Conservation (phyloP, 352 stramenopile species). For the Pythium guiyangense region DNA sequence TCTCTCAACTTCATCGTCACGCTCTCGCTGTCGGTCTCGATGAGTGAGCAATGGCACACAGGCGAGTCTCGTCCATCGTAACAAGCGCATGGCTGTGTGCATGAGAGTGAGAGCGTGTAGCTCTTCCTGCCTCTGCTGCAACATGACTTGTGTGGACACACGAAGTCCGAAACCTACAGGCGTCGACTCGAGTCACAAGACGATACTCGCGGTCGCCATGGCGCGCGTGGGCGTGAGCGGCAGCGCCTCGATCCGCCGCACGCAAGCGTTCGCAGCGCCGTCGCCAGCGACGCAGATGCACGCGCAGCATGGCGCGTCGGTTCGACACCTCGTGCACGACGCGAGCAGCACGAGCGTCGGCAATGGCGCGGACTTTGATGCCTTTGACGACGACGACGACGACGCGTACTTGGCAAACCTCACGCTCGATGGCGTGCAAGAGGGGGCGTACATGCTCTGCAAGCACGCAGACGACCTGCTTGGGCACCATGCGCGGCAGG, state of each 20-base stretch:
- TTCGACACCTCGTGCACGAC: not conserved
- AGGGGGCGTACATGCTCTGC: slow-evolving; percentile 80
- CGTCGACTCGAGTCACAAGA: not conserved
- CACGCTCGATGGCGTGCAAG: slow-evolving; percentile 73
- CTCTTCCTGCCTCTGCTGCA: no score
- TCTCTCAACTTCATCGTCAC: no score
- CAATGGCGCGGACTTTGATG: slow-evolving; percentile 1
- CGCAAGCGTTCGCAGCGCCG: not conserved
- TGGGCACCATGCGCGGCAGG: slow-evolving; percentile 70
- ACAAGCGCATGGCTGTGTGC: no score
- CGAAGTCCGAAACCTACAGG: not conserved
- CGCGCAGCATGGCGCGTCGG: not conserved
- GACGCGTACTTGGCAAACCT: slow-evolving; percentile 56
- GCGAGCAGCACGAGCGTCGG: not conserved
- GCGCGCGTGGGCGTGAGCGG: slow-evolving; percentile 5
- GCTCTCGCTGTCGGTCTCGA: no score
- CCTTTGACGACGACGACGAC: slow-evolving; percentile 21
- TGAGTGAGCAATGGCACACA: no score
- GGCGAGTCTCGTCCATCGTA: no score
- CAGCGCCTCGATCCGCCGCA: slow-evolving; percentile 3
- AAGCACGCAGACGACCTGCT: slow-evolving; percentile 82
- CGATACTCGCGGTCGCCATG: not conserved
- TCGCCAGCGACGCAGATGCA: not conserved
- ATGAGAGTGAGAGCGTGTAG: no score
- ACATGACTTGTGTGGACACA: no score